A percentile compares a stretch with the other conserved stretches of the same genome.
Evolutionary conservation across 768 basidiomycete species (phyloP).

Genomic region (Amylocystis lapponica): DNA sequence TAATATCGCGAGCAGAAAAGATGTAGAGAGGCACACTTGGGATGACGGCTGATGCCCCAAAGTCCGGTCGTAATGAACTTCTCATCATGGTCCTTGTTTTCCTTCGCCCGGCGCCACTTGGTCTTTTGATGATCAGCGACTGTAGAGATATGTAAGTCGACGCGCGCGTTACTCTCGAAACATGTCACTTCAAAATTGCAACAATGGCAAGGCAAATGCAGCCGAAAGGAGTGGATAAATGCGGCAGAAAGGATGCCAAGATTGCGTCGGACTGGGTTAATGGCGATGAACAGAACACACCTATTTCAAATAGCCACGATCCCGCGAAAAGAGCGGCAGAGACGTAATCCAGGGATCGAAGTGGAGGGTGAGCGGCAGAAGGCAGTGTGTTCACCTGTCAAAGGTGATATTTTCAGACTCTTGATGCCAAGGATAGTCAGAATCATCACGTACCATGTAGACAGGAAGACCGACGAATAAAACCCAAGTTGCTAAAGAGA

Average conservation of each 20-base stretch:
- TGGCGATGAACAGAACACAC: constrained; percentile 8
- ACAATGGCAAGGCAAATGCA: not conserved
- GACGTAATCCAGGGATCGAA: constrained; percentile 50
- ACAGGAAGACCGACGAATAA: constrained; percentile 64
- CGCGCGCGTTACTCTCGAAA: no score
- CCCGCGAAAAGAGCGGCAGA: constrained; percentile 46
- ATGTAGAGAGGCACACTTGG: constrained; percentile 46
- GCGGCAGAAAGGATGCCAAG: not conserved
- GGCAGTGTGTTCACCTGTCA: constrained; percentile 48
- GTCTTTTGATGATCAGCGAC: constrained; percentile 63
- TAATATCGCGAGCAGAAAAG: not conserved
- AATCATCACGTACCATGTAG: constrained; percentile 36
- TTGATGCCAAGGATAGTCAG: not conserved
- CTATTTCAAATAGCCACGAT: constrained; percentile 56
- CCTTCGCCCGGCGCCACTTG: constrained; percentile 52
- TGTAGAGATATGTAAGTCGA: constrained; percentile 4
- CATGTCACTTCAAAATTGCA: not conserved
- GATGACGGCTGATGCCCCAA: constrained; percentile 65
- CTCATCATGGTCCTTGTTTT: constrained; percentile 61
- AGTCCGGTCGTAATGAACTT: constrained; percentile 63
- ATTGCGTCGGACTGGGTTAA: no score
- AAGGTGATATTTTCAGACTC: constrained; percentile 1
- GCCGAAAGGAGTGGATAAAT: not conserved
- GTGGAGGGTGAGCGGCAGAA: constrained; percentile 39
- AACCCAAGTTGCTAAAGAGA: constrained; percentile 53